These are phyloP conservation scores for Phalaenopsis hybrid DNA, from an alignment of 116 monocot species.

Conservation along the genomic window DNA sequence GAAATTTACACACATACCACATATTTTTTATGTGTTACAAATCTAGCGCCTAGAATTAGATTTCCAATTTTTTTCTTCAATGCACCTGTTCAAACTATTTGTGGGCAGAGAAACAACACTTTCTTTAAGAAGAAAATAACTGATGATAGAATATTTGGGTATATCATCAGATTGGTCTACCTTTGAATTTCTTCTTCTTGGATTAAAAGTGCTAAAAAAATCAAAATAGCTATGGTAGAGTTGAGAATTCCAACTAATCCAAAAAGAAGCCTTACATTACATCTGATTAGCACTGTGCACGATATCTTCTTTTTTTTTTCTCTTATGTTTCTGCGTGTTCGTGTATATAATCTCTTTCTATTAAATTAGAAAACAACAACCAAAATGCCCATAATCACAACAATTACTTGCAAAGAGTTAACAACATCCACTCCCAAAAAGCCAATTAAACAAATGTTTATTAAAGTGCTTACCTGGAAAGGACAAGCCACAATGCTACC, in stretches of 20 bases:
- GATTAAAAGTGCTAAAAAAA: not conserved
- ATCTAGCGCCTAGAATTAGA: too few species aligned
- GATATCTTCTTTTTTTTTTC: not conserved
- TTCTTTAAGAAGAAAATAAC: not conserved
- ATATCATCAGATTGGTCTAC: not conserved
- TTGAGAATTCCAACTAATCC: not conserved
- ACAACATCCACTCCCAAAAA: not conserved
- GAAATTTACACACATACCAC: too few species aligned
- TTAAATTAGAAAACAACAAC: not conserved
- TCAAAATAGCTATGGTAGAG: not conserved
- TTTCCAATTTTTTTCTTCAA: not conserved
- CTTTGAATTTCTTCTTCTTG: not conserved
- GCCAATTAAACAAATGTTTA: not conserved
- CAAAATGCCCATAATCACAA: not conserved
- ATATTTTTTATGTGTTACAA: too few species aligned
- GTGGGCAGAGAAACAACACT: not conserved
- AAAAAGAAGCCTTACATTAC: not conserved
- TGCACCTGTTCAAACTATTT: not conserved
- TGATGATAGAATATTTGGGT: not conserved
- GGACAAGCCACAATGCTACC: conserved; percentile 62
- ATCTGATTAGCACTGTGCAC: not conserved
- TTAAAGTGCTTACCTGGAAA: conserved; percentile 47
- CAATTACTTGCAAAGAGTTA: not conserved
- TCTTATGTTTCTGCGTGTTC: not conserved
- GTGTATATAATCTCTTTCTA: not conserved